phyloP scores from a whole-genome alignment of 2,329 filamentous ascomycete genomes.

The Neopestalotiopsis sp. region DNA sequence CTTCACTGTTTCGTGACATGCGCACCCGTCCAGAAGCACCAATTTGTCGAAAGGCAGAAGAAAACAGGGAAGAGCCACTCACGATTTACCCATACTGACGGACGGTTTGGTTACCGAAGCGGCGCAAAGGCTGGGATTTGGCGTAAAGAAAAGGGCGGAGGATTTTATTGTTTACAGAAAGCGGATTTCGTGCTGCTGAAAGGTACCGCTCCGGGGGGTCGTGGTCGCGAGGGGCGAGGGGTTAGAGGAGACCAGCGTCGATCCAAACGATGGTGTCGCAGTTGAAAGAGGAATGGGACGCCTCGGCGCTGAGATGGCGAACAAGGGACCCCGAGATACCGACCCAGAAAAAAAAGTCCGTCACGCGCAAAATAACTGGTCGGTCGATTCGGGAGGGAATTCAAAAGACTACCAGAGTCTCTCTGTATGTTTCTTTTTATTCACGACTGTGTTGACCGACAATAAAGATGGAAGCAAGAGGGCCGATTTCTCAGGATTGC shows the following conservation, averaged over 20 bases:
- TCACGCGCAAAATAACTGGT: background rate
- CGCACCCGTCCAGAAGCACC: background rate
- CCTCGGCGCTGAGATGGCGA: conserved; percentile 5
- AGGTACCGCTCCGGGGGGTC: background rate
- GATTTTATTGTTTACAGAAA: too few species aligned
- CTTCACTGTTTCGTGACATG: background rate
- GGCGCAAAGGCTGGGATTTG: background rate
- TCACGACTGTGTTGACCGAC: background rate
- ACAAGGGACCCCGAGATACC: background rate
- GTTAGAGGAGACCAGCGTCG: conserved; percentile 1
- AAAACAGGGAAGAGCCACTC: background rate
- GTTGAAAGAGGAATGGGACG: conserved; percentile 3
- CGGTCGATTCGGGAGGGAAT: background rate
- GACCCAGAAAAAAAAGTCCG: background rate
- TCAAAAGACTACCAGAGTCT: background rate
- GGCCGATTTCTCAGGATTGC: background rate
- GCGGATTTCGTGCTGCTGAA: background rate
- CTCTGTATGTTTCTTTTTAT: background rate
- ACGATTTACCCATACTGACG: conserved; percentile 22
- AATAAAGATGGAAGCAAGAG: background rate
- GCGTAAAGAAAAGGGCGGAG: background rate
- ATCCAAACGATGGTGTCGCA: background rate
- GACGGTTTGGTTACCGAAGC: background rate
- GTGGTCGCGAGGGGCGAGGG: background rate
- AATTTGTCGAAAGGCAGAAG: background rate